Evolutionary conservation across 441 rosid species (phyloP).

Genomic region (Mallotus japonicus): DNA sequence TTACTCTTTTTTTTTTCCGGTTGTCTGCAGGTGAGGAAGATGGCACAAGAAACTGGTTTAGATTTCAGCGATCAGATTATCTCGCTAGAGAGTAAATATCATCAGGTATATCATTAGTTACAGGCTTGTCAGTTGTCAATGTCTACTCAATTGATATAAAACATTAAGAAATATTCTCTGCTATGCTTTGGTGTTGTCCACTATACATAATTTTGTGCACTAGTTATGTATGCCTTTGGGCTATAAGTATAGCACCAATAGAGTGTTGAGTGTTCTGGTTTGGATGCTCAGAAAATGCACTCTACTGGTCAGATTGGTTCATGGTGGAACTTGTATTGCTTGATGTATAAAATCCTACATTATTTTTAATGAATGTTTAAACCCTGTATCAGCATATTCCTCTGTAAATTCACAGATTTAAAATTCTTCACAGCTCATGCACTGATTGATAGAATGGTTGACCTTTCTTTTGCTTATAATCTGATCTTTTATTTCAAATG

Average conservation of each 20-base stretch:
- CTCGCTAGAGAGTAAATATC: conserved; percentile 70
- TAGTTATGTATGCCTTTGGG: not conserved
- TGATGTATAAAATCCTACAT: not conserved
- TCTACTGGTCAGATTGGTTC: not conserved
- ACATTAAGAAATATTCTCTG: not conserved
- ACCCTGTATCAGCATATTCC: not conserved
- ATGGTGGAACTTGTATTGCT: not conserved
- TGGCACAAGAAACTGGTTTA: conserved; percentile 86
- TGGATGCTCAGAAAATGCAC: not conserved
- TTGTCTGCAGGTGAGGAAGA: conserved; percentile 73
- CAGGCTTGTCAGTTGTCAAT: too few relatives aligned
- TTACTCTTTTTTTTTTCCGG: conserved; percentile 20
- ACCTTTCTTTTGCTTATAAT: not conserved
- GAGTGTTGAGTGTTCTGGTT: not conserved
- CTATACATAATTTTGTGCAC: too few relatives aligned
- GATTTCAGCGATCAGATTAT: conserved; percentile 84
- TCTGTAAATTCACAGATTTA: not conserved
- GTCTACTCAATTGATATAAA: not conserved
- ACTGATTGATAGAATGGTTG: not conserved
- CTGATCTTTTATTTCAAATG: not conserved
- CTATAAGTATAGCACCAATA: not conserved
- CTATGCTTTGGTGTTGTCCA: too few relatives aligned
- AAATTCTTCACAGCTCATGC: not conserved
- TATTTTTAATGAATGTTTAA: too few relatives aligned
- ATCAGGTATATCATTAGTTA: conserved; percentile 47